Percentiles rank a stretch among this genome's conserved stretches.
Conservation (phyloP, 345 rosid species). For the Arabidopsis suecica region DNA sequence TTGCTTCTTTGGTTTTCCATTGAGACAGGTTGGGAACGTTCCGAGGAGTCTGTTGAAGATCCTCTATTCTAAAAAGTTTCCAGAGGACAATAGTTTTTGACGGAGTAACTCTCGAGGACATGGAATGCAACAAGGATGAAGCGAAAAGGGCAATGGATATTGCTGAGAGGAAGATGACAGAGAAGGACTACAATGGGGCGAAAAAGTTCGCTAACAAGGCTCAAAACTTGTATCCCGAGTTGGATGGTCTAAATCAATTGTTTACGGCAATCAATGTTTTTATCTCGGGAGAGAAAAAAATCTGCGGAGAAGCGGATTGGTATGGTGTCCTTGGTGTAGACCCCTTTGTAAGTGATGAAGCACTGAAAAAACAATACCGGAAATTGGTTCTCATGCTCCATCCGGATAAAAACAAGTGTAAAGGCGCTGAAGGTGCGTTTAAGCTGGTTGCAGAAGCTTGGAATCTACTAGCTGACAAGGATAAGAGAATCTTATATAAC, state of each 20-base stretch:
- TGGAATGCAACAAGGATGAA: conserved; percentile 97
- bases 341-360: conserved; percentile 69
- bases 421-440: conserved; percentile 93
- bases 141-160: conserved; percentile 84
- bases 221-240: conserved; percentile 70
- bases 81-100: not conserved
- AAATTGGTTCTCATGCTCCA: conserved; percentile 76
- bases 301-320: conserved; percentile 79
- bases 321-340: conserved; percentile 70
- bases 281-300: conserved; percentile 65
- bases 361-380: conserved; percentile 66
- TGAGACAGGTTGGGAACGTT: conserved; percentile 32
- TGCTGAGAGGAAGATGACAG: conserved; percentile 78
- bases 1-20: not conserved
- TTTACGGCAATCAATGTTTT: conserved; percentile 66
- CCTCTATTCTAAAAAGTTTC: conserved; percentile 1
- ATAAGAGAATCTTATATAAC: conserved; percentile 69
- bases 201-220: conserved; percentile 80
- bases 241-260: conserved; percentile 73
- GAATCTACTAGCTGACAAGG: conserved; percentile 73
- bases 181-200: conserved; percentile 75
- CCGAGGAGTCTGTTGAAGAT: conserved; percentile 28
- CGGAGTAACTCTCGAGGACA: conserved; percentile 30
- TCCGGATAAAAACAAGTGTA: conserved; percentile 87
- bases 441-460: conserved; percentile 76